Conservation (phyloP, 2,329 filamentous ascomycete genomes). For the Sporothrix curviconia region DNA sequence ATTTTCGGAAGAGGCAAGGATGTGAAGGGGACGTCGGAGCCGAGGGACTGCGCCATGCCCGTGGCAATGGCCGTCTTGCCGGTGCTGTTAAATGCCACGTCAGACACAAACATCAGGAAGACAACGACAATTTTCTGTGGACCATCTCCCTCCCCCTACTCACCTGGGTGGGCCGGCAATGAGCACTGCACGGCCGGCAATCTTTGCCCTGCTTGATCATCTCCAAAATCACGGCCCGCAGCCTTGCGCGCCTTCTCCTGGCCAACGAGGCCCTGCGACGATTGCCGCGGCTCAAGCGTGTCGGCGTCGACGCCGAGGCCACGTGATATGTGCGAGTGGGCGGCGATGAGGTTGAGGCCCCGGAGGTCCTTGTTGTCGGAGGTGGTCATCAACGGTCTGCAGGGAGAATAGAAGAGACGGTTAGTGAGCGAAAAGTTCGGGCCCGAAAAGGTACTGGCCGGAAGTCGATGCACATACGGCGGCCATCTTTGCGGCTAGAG, state of each 20-base stretch:
- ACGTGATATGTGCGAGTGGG: conserved; percentile 96
- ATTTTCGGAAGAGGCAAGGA: conserved; percentile 96
- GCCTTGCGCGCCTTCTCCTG: conserved; percentile 96
- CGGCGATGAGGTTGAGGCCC: conserved; percentile 93
- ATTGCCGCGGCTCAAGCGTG: conserved; percentile 75
- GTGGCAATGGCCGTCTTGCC: conserved; percentile 98
- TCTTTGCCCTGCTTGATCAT: conserved; percentile 99
- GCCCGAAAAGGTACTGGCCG: too few relatives aligned
- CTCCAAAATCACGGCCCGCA: conserved; percentile 88
- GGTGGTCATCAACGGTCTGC: conserved; percentile 65
- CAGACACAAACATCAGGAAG: not conserved
- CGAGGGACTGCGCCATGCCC: conserved; percentile 96
- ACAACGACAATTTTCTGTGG: not conserved
- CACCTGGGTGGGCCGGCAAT: conserved; percentile 89
- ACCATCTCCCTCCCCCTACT: conserved; percentile 12
- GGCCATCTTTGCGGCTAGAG: conserved; percentile 13
- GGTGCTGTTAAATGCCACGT: conserved; percentile 52
- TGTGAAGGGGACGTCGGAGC: conserved; percentile 91
- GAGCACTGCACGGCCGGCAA: conserved; percentile 87
- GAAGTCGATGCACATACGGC: conserved; percentile 12
- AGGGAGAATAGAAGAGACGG: not conserved
- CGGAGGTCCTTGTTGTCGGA: conserved; percentile 94
- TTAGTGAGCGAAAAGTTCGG: not conserved
- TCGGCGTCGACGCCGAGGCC: conserved; percentile 89
- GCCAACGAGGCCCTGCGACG: conserved; percentile 89